These are phyloP conservation scores for Fusarium agapanthi DNA, from an alignment of 2,329 filamentous ascomycete species.

Conservation along the genomic window DNA sequence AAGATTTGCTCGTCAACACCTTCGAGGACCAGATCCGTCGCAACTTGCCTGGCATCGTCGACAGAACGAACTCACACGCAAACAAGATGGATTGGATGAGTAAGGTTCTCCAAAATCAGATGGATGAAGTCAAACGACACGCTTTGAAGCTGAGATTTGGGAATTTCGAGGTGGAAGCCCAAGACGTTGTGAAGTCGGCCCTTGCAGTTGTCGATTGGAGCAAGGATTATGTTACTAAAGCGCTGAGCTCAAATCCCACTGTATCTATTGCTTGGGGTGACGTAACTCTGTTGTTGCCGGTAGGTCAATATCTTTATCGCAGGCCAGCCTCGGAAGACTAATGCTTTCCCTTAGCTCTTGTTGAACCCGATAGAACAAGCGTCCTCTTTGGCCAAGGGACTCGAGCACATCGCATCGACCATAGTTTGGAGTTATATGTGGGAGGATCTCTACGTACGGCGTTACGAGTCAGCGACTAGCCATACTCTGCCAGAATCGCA, in stretches of 20 bases:
- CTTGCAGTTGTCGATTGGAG: accelerated
- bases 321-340: accelerated
- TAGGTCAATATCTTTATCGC: background rate
- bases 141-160: background rate
- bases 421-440: background rate
- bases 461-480: accelerated
- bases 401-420: background rate
- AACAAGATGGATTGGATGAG: accelerated
- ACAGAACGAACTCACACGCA: accelerated
- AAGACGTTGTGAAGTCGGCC: background rate
- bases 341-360: accelerated
- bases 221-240: background rate
- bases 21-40: background rate
- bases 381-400: accelerated
- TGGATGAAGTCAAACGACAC: background rate
- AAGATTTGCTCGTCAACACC: accelerated
- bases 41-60: accelerated
- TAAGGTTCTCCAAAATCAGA: accelerated
- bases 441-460: background rate
- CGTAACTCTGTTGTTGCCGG: accelerated
- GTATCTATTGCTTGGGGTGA: background rate
- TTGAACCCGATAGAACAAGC: background rate
- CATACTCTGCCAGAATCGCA: background rate
- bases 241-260: background rate
- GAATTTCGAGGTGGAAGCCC: background rate